Percentiles rank a stretch among this genome's conserved stretches.
These are phyloP conservation scores for Aureobasidium melanogenum DNA, from an alignment of 2,329 filamentous ascomycete genomes.

Conservation along the genomic window DNA sequence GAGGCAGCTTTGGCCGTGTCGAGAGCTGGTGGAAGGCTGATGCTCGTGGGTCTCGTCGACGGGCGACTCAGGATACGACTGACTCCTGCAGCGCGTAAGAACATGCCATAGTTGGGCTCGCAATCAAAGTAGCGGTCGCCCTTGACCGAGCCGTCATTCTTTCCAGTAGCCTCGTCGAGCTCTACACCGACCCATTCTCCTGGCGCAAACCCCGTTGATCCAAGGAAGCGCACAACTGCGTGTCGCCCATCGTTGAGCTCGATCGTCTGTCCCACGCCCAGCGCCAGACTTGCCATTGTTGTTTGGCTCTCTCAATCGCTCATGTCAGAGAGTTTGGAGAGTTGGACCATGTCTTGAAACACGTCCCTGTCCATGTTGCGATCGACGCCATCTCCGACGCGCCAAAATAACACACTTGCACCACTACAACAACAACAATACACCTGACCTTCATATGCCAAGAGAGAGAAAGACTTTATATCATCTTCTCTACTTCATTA, in stretches of 20 bases:
- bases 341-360: background rate
- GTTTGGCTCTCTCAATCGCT: background rate
- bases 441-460: too few relatives aligned
- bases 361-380: background rate
- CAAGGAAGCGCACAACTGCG: constrained; percentile 72
- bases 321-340: background rate
- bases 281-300: constrained; percentile 23
- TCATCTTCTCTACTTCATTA: background rate
- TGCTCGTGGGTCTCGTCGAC: background rate
- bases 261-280: constrained; percentile 60
- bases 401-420: background rate
- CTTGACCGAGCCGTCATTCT: constrained; percentile 89
- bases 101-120: constrained; percentile 64
- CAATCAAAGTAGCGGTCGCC: constrained; percentile 87
- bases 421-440: background rate
- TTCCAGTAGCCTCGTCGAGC: constrained; percentile 70
- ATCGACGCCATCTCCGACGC: background rate
- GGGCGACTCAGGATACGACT: constrained; percentile 34
- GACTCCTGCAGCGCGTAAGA: constrained; percentile 66
- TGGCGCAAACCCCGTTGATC: constrained; percentile 66
- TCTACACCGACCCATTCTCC: constrained; percentile 89
- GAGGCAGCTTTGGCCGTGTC: background rate
- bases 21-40: background rate
- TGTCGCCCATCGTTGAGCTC: constrained; percentile 69
- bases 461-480: background rate